These are phyloP conservation scores for Diospyros lotus DNA, from an alignment of 148 eudicot species.

Conservation along the genomic window DNA sequence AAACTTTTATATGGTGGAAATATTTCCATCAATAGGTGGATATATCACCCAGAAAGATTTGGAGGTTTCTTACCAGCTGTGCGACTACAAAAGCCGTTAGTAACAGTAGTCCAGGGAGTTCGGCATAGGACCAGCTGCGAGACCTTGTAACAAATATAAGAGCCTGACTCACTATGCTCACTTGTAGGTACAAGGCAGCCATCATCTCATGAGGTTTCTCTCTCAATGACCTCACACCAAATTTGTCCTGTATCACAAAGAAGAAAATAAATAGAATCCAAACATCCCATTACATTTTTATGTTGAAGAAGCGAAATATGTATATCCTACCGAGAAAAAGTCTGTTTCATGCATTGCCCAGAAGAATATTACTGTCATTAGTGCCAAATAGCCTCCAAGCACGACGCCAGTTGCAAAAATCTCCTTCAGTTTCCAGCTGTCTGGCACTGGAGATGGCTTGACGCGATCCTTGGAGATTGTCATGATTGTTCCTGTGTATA, in stretches of 20 bases:
- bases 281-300: neutral
- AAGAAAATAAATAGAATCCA: slow-evolving; percentile 3
- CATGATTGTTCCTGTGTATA: slow-evolving; percentile 56
- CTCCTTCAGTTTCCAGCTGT: slow-evolving; percentile 70
- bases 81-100: slow-evolving; percentile 48
- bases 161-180: slow-evolving; percentile 69
- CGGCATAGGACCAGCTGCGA: slow-evolving; percentile 59
- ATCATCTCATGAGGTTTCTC: slow-evolving; percentile 29
- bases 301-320: neutral
- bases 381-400: slow-evolving; percentile 61
- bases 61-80: slow-evolving; percentile 42
- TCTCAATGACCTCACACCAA: slow-evolving; percentile 29
- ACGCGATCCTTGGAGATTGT: slow-evolving; percentile 77
- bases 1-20: no score
- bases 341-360: slow-evolving; percentile 46
- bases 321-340: slow-evolving; percentile 41
- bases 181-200: slow-evolving; percentile 68
- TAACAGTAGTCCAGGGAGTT: slow-evolving; percentile 56
- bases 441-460: slow-evolving; percentile 69
- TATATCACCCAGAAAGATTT: no score
- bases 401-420: slow-evolving; percentile 70
- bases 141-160: slow-evolving; percentile 68
- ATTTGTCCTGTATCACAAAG: slow-evolving; percentile 22
- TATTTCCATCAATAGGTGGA: no score
- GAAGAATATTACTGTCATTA: slow-evolving; percentile 69